Evolutionary conservation across 2,329 filamentous ascomycete species (phyloP), one percentile per base, ranked within the genome.

Genomic region (Metarhizium rileyi): DNA sequence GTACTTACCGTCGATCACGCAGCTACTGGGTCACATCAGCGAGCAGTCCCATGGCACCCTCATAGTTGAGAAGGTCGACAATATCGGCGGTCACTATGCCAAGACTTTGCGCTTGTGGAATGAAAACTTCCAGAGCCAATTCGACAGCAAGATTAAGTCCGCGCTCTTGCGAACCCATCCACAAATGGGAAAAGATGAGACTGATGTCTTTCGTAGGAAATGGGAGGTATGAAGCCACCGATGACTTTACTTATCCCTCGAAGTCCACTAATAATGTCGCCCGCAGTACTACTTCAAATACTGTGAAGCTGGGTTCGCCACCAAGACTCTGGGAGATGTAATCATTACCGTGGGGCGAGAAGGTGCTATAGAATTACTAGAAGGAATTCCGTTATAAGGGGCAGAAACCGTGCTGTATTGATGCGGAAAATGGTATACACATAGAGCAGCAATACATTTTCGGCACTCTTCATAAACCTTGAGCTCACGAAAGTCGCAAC

Each of bases 21-120:
- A 81, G 55, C 66, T 83, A 18, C 64, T 83, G 23, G 68, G 72
- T 46, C 74, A 81, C 30, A 83, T 89, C 54, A 76, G 73, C 38
- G 70, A 71, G 25, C 80, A 80, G 30, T 84, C 82, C 0, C 65
- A 71, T 9, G 79, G 80, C 0, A 77, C 76, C 0, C 70, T 89
- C 6, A 75, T 88, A 12, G 74, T 87, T 1, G 83, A 88, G 56
- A 73, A 67, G 12, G 70, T 88, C 38, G 77, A 86, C 59, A 88
- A 87, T 57, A 87, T 88, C 46, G 84, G 84, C 1, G 82, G 81
- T 0, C 84, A 89, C 58, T 89, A 89, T 60, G 76, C 80, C 18
- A 85, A 83, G 58, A 81, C 84, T 0, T 63, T 89, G 56, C 70
- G 83, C 10, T 61, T 86, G 3, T 89, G 86, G 85, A 73, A 74